Evolutionary conservation across 768 basidiomycete genomes (phyloP), one percentile per base, ranked within the genome.

Genomic region (Macrolepiota fuliginosa): DNA sequence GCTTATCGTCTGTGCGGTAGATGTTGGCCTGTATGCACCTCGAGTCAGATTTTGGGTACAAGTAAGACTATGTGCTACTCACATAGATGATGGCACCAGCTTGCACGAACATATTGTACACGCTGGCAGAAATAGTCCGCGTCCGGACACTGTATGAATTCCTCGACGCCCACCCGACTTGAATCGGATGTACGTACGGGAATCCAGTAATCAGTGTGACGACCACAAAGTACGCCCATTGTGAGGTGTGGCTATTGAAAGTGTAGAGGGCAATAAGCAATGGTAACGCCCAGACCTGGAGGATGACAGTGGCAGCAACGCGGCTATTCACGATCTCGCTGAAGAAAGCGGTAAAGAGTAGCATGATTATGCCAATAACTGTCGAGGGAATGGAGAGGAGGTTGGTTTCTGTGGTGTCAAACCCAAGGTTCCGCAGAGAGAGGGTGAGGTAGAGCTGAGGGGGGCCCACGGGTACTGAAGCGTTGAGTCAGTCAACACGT

Each of bases 91-190:
- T 80, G 17, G 73, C 76, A 17, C 82, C 82, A 3, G 81, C 80
- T 69, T 87, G 85, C n/a, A 86, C 83, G 63, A 81, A 83, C 79
- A 88, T 85, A 64, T 87, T 89, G 70, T 89, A 88, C 27, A 85
- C 72, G 57, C 77, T 77, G 4, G 79, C 79, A 17, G 77, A 79
- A n/a, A 80, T 68, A 3, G 79, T 80, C 56, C 77, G 77, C 5
- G 81, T 85, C 46, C 81, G 72, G 2, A 88, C 88, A 56, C 81
- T 82, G 66, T 81, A 79, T 1, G 87, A 84, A 69, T 88, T 89
- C 54, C 81, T 75, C 1, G 83, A 86, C 0, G 79, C 76, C 84
- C 85, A 86, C 1, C 81, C 84, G 0, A 86, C 82, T 66, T 82
- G 80, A 36, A 78, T 78, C 2, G 77, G 79, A 61, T 79, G 76